Evolutionary conservation across 495 filamentous ascomycete genomes (phyloP).

Genomic region (Talaromyces ruber): DNA sequence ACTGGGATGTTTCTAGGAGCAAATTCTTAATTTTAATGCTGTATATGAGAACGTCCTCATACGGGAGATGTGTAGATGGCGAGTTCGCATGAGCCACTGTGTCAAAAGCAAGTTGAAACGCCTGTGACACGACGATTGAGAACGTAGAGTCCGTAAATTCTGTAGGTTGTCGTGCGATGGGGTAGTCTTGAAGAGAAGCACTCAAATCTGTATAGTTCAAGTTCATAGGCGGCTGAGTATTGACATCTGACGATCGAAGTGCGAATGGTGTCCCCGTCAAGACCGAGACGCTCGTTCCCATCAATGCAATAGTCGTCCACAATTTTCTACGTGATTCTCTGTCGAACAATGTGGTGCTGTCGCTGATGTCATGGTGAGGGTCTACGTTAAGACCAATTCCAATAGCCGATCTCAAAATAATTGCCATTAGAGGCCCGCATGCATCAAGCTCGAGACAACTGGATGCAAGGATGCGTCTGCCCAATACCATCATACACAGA

Average conservation of each 20-base stretch:
- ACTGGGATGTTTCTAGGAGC: neutral
- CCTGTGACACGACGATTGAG: neutral
- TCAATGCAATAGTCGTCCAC: slow-evolving; percentile 3
- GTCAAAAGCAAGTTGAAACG: slow-evolving; percentile 1
- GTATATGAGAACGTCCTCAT: slow-evolving; percentile 3
- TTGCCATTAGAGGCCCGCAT: neutral
- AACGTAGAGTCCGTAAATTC: slow-evolving; percentile 5
- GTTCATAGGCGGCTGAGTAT: neutral
- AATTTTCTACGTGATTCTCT: neutral
- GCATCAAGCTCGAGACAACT: slow-evolving; percentile 1
- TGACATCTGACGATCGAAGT: neutral
- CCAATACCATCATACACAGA: slow-evolving; percentile 4
- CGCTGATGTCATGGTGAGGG: neutral
- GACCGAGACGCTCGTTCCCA: neutral
- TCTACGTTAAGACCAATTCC: slow-evolving; percentile 2
- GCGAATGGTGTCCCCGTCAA: slow-evolving; percentile 1
- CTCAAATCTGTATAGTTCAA: neutral
- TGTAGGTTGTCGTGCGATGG: neutral
- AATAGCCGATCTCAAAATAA: neutral
- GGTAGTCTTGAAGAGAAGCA: neutral
- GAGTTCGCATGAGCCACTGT: slow-evolving; percentile 3
- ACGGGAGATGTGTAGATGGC: neutral
- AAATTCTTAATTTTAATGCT: neutral
- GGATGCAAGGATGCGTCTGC: neutral
- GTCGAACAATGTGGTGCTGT: neutral